These are phyloP conservation scores for Ophiostoma ulmi DNA, from an alignment of 2,329 filamentous ascomycete genomes.

Conservation along the genomic window DNA sequence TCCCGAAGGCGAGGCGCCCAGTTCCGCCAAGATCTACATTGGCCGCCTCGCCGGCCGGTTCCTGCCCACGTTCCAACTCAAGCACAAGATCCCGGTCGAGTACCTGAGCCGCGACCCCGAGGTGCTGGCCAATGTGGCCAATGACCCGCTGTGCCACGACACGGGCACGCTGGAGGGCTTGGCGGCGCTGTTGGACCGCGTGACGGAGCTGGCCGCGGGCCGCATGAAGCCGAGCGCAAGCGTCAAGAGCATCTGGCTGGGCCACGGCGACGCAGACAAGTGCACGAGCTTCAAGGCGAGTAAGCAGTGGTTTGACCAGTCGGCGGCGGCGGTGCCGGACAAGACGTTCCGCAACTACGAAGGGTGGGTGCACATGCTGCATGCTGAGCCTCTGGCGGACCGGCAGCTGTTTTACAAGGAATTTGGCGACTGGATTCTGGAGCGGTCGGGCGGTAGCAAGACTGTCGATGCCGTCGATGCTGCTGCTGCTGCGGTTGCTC, in stretches of 20 bases:
- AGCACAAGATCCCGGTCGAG: constrained; percentile 58
- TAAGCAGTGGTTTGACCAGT: constrained; percentile 55
- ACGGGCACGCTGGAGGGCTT: constrained; percentile 78
- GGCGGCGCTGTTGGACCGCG: constrained; percentile 70
- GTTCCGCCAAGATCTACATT: constrained; percentile 54
- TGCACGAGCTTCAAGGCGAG: constrained; percentile 62
- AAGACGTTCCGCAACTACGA: constrained; percentile 68
- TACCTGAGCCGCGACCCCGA: constrained; percentile 63
- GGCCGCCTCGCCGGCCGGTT: constrained; percentile 65
- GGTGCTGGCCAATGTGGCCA: constrained; percentile 54
- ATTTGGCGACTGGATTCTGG: constrained; percentile 61
- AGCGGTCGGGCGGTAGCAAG: constrained; percentile 33
- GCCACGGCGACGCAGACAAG: constrained; percentile 71
- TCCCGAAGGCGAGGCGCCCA: constrained; percentile 59
- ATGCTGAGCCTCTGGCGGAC: constrained; percentile 48
- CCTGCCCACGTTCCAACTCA: constrained; percentile 62
- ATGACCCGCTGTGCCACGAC: constrained; percentile 71
- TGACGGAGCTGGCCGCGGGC: constrained; percentile 54
- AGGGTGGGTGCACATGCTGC: constrained; percentile 72
- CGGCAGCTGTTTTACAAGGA: constrained; percentile 54
- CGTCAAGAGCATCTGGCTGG: constrained; percentile 64
- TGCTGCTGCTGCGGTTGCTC: neutral
- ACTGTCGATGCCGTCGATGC: neutral
- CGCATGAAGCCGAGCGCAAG: constrained; percentile 46
- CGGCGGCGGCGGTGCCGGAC: constrained; percentile 54